Conservation (phyloP, 306 rosid species). For the Vicia villosa region DNA sequence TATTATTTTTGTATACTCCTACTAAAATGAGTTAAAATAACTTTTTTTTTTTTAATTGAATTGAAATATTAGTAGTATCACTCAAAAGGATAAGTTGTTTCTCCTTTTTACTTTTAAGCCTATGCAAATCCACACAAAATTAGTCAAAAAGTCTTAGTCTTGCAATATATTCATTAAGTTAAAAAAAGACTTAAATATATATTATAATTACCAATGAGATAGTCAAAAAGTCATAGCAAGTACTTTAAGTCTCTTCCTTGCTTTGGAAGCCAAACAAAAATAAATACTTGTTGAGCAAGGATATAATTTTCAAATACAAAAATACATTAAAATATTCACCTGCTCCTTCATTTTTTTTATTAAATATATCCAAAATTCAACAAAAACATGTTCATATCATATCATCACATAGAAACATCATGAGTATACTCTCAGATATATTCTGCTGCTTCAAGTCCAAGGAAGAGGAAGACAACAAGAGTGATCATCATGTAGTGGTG, state of each 20-base stretch:
- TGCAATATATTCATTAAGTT: no score
- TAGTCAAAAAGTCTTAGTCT: no score
- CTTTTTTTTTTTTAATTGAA: no score
- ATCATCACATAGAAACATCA: background rate
- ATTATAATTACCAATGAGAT: background rate
- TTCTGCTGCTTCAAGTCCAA: conserved; percentile 42
- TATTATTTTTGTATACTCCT: no score
- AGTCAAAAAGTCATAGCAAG: conserved; percentile 32
- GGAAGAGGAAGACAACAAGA: conserved; percentile 1
- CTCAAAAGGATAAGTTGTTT: no score
- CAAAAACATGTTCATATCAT: background rate
- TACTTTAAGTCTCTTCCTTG: conserved; percentile 11
- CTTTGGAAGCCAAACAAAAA: conserved; percentile 6
- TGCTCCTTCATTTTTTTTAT: background rate
- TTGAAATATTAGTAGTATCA: no score
- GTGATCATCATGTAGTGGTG: background rate
- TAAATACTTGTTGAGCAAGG: conserved; percentile 25
- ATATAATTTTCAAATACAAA: background rate
- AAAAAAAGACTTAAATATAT: no score
- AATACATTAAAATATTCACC: background rate
- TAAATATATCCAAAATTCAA: background rate
- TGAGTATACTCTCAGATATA: conserved; percentile 27
- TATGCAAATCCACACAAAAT: no score
- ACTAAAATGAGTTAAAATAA: no score
- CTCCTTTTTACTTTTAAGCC: no score